A percentile compares a stretch with the other conserved stretches of the same genome.
Conservation (phyloP, 2,329 filamentous ascomycete genomes). For the Colletotrichum lupini region DNA sequence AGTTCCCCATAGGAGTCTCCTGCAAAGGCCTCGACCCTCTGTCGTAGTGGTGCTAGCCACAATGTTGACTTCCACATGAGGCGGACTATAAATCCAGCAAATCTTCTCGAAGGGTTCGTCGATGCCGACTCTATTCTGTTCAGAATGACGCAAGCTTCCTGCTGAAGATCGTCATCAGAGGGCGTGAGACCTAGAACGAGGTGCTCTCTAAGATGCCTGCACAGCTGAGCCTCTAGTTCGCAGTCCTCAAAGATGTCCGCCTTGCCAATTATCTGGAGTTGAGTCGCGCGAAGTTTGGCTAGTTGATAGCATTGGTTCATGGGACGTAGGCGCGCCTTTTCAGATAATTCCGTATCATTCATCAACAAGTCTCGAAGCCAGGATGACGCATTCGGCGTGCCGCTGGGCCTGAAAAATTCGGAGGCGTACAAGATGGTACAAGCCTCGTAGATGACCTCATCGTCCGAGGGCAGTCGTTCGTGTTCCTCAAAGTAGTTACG, state of each 20-base stretch:
- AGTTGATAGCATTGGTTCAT: conserved; percentile 37
- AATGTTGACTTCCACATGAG: conserved; percentile 14
- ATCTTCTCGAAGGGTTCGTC: conserved; percentile 18
- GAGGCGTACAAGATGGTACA: conserved; percentile 44
- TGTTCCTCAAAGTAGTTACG: conserved; percentile 39
- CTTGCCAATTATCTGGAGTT: conserved; percentile 43
- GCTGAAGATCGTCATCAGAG: conserved; percentile 34
- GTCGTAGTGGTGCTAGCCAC: conserved; percentile 25
- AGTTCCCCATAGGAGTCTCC: background rate
- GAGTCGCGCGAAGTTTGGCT: conserved; percentile 36
- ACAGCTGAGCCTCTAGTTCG: conserved; percentile 40
- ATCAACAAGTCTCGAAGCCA: conserved; percentile 43
- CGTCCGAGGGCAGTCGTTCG: conserved; percentile 35
- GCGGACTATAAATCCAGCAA: conserved; percentile 21
- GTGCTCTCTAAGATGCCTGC: conserved; percentile 7
- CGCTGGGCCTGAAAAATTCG: conserved; percentile 32
- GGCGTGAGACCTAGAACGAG: conserved; percentile 21
- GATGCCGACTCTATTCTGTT: conserved; percentile 26
- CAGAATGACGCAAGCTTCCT: conserved; percentile 35
- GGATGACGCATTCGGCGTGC: conserved; percentile 18
- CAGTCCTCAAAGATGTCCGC: conserved; percentile 42
- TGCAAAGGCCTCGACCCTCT: background rate
- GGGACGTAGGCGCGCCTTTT: conserved; percentile 38
- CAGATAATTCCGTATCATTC: conserved; percentile 20
- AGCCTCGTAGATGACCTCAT: conserved; percentile 40